Conservation (phyloP, 2,329 filamentous ascomycete species). For the Purpureocillium lavendulum region DNA sequence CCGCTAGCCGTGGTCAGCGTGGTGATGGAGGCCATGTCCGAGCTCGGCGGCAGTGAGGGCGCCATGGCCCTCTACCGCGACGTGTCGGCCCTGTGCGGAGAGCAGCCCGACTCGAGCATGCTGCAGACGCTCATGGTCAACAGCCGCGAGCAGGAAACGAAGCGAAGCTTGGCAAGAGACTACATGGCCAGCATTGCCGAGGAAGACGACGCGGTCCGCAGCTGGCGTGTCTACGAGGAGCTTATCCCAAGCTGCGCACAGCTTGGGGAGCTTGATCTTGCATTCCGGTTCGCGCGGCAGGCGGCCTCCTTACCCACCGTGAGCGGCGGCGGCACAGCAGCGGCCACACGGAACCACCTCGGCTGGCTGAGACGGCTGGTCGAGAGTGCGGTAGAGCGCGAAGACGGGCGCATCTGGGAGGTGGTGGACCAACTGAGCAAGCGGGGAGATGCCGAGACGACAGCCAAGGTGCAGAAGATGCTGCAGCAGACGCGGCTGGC, state of each 20-base stretch:
- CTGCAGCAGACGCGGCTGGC: slow-evolving; percentile 15
- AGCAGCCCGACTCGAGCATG: slow-evolving; percentile 14
- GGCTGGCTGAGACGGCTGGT: slow-evolving; percentile 20
- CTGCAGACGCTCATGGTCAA: slow-evolving; percentile 22
- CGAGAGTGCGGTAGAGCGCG: slow-evolving; percentile 14
- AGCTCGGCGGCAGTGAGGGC: slow-evolving; percentile 17
- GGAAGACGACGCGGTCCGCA: slow-evolving; percentile 6
- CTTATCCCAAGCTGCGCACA: slow-evolving; percentile 21
- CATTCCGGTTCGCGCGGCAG: slow-evolving; percentile 20
- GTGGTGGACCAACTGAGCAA: slow-evolving; percentile 19
- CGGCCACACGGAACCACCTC: slow-evolving; percentile 6
- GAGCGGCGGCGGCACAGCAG: not conserved
- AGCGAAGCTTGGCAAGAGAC: slow-evolving; percentile 17
- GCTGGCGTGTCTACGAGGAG: slow-evolving; percentile 11
- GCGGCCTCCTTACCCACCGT: slow-evolving; percentile 4
- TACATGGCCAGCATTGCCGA: slow-evolving; percentile 16
- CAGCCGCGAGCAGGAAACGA: slow-evolving; percentile 15
- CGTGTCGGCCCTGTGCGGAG: slow-evolving; percentile 17
- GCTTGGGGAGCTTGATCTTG: slow-evolving; percentile 21
- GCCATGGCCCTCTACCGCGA: slow-evolving; percentile 24
- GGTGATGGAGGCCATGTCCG: slow-evolving; percentile 24
- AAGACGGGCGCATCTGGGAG: slow-evolving; percentile 23
- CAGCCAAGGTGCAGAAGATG: slow-evolving; percentile 13
- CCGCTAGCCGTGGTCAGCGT: slow-evolving; percentile 28
- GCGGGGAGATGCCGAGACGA: slow-evolving; percentile 10